A percentile compares a stretch with the other conserved stretches of the same genome.
Evolutionary conservation across 2,329 filamentous ascomycete species (phyloP).

Genomic region (Nothophoma quercina): DNA sequence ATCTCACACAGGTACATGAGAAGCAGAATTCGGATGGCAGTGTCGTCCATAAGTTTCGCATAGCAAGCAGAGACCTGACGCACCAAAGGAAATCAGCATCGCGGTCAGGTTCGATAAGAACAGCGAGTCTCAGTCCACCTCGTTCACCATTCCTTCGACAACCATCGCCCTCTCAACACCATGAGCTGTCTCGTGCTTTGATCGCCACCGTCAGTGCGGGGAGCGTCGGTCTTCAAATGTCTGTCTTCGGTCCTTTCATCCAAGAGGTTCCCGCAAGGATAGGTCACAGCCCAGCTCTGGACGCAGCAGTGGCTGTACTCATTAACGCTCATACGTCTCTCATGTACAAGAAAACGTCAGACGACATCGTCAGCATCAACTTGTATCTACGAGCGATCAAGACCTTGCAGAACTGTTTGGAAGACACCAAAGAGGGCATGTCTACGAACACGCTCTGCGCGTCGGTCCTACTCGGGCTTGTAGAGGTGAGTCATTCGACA

Average conservation of each 20-base stretch:
- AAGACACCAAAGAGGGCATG: conserved; percentile 37
- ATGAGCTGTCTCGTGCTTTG: conserved; percentile 39
- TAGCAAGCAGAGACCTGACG: conserved; percentile 22
- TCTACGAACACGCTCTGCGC: conserved; percentile 47
- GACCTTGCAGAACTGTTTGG: conserved; percentile 36
- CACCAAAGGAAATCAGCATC: conserved; percentile 12
- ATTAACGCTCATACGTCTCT: conserved; percentile 39
- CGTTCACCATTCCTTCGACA: conserved; percentile 27
- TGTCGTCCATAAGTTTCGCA: conserved; percentile 38
- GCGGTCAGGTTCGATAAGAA: conserved; percentile 20
- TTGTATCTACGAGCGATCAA: conserved; percentile 44
- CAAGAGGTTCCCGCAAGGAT: conserved; percentile 39
- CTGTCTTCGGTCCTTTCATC: conserved; percentile 43
- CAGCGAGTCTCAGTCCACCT: conserved; percentile 23
- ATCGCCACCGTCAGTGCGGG: conserved; percentile 36
- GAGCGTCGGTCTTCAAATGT: conserved; percentile 40
- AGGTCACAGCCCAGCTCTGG: conserved; percentile 42
- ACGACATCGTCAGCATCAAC: conserved; percentile 36
- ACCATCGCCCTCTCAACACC: conserved; percentile 37
- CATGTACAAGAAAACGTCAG: conserved; percentile 30
- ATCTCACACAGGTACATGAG: conserved; percentile 35
- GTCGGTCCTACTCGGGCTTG: conserved; percentile 41
- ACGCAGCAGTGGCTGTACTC: conserved; percentile 42
- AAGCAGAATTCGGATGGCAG: conserved; percentile 38
- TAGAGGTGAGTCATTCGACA: conserved; percentile 32